Evolutionary conservation across 805 yeast genomes (phyloP), one percentile per base, ranked within the genome.

Genomic region (Cyberlindnera xylosilytica): DNA sequence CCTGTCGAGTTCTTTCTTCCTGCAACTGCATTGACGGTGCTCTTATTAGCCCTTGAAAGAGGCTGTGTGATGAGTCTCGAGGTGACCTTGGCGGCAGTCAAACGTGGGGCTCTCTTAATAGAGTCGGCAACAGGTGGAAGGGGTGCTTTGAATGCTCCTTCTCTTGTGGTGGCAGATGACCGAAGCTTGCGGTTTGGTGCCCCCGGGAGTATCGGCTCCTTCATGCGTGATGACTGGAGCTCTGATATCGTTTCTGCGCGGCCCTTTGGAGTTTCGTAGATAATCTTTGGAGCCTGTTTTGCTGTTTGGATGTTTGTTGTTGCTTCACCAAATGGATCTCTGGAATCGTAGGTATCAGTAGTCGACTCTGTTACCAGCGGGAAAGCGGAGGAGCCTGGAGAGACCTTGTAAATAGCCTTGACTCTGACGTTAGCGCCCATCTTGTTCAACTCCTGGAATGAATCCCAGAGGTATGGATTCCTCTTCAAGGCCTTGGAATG

Each of bases 401-500:
- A 27, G 1, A 39, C 47, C 44, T 71, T 73, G 59, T 69, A 81
- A 22, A 81, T 67, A 0, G 79, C 61, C 49, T 75, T 75, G 6
- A 82, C 78, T 44, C 79, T 77, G 16, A 88, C 72, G 44, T 76
- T 76, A 16, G 83, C 87, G 11, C 95, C 93, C 64, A 83, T 66
- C 36, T 72, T 70, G 53, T 88, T 79, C 36, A 93, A 66, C 33
- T 82, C 81, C 50, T 82, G 87, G 49, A 87, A 81, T 0, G 97
- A 88, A 57, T 88, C 97, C 76, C 93, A 88, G 31, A 88, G 72
- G 57, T 71, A 87, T 15, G 95, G 96, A 58, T 93, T 86, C 49
- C 72, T 64, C 45, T 79, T 78, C 43, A 88, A 69, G 1, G 91
- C 87, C 50, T 74, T 78, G 0, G 87, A 73, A 58, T 82, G 86